Evolutionary conservation across 805 yeast species (phyloP).

Genomic region (Zygoascus bituminiphila): DNA sequence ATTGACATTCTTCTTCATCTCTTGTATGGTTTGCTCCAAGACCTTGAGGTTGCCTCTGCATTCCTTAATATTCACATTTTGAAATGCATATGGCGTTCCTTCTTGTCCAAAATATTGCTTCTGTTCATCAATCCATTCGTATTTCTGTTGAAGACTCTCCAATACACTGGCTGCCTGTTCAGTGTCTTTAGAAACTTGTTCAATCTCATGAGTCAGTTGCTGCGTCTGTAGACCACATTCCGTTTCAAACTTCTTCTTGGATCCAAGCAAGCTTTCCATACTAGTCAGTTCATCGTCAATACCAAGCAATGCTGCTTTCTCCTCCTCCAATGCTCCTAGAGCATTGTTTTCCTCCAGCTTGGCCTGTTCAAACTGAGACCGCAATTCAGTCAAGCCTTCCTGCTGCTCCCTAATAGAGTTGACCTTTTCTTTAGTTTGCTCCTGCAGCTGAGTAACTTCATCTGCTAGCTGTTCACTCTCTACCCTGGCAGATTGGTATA

Average conservation of each 20-base stretch:
- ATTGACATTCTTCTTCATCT: constrained; percentile 75
- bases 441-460: constrained; percentile 44
- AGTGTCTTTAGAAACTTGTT: constrained; percentile 18
- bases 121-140: constrained; percentile 69
- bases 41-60: constrained; percentile 49
- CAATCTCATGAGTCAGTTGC: constrained; percentile 24
- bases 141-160: constrained; percentile 42
- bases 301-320: constrained; percentile 53
- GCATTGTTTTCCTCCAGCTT: constrained; percentile 24
- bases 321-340: constrained; percentile 34
- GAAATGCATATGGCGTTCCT: constrained; percentile 28
- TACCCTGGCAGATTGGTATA: constrained; percentile 55
- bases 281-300: constrained; percentile 71
- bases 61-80: constrained; percentile 43
- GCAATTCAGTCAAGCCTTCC: constrained; percentile 30
- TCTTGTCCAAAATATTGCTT: constrained; percentile 34
- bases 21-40: constrained; percentile 51
- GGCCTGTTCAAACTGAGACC: constrained; percentile 25
- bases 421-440: constrained; percentile 34
- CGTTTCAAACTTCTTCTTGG: constrained; percentile 21
- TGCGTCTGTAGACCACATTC: constrained; percentile 23
- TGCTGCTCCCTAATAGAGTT: constrained; percentile 24
- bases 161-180: constrained; percentile 25
- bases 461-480: constrained; percentile 59
- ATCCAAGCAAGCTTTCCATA: constrained; percentile 21